Conservation (phyloP, 106 monocot genomes). For the Dactylorhiza incarnata region DNA sequence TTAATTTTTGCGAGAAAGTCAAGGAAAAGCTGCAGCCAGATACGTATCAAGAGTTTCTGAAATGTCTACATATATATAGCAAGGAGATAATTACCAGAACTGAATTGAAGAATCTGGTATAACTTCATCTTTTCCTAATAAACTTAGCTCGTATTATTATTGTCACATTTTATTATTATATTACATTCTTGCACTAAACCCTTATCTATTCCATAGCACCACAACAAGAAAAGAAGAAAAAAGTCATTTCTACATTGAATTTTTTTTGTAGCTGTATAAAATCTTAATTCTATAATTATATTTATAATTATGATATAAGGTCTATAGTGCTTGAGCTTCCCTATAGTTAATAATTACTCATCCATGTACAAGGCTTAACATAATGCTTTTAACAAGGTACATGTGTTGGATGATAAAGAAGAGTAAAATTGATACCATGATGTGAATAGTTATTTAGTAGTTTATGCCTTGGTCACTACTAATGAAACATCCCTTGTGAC, state of each 20-base stretch:
- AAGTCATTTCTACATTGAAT: background rate
- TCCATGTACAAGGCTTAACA: background rate
- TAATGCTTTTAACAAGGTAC: background rate
- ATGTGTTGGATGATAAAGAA: background rate
- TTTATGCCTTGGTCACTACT: background rate
- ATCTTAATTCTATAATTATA: background rate
- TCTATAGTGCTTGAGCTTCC: background rate
- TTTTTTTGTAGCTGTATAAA: background rate
- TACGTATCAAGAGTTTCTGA: slow-evolving; percentile 95
- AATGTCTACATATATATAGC: slow-evolving; percentile 91
- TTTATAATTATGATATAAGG: background rate
- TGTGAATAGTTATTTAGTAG: background rate
- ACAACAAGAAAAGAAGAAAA: background rate
- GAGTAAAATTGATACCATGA: background rate
- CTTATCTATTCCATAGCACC: background rate
- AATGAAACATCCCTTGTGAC: background rate
- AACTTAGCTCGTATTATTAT: background rate
- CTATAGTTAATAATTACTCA: background rate
- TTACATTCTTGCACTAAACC: background rate
- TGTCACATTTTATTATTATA: background rate
- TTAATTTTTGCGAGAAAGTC: slow-evolving; percentile 86
- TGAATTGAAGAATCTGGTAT: slow-evolving; percentile 84
- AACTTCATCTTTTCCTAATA: background rate
- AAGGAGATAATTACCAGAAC: slow-evolving; percentile 80
- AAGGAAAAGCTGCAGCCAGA: slow-evolving; percentile 80